Conservation (phyloP, 768 basidiomycete genomes). For the Mycena sanguinolenta region DNA sequence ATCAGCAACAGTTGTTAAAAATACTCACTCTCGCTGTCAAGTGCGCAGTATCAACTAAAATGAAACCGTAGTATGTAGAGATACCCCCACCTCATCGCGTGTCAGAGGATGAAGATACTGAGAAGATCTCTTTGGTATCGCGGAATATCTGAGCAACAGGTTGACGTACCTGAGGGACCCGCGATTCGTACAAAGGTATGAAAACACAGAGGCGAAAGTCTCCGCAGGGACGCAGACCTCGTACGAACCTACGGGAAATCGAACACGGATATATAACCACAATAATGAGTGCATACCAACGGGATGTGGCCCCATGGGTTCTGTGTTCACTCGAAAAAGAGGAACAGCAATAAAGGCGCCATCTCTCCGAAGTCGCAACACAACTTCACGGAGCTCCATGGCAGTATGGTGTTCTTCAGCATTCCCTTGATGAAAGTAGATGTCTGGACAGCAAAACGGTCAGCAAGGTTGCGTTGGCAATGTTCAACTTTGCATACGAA, state of each 20-base stretch:
- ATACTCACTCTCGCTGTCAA: slow-evolving; percentile 60
- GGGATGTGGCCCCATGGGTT: slow-evolving; percentile 82
- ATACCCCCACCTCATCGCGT: slow-evolving; percentile 69
- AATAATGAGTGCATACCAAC: slow-evolving; percentile 63
- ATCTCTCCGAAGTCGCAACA: slow-evolving; percentile 76
- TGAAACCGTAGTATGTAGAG: not conserved
- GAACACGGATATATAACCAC: not conserved
- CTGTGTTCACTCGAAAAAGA: slow-evolving; percentile 75
- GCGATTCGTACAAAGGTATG: slow-evolving; percentile 77
- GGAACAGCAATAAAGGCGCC: slow-evolving; percentile 88
- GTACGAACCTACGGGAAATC: slow-evolving; percentile 69
- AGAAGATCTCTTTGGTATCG: not conserved
- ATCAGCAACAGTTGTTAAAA: not conserved
- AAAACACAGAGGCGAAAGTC: slow-evolving; percentile 80
- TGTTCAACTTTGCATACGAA: slow-evolving; percentile 59
- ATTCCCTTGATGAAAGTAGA: slow-evolving; percentile 85
- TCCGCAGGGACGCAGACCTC: slow-evolving; percentile 88
- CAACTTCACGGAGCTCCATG: slow-evolving; percentile 76
- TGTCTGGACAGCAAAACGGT: slow-evolving; percentile 61
- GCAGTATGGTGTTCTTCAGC: slow-evolving; percentile 72
- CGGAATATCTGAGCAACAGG: too few relatives aligned
- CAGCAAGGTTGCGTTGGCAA: not conserved
- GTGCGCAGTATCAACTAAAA: slow-evolving; percentile 16
- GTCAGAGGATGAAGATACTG: slow-evolving; percentile 86
- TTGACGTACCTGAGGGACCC: slow-evolving; percentile 71